Evolutionary conservation across 164 flowering plant species (phyloP).

Genomic region (Liriodendron chinense): DNA sequence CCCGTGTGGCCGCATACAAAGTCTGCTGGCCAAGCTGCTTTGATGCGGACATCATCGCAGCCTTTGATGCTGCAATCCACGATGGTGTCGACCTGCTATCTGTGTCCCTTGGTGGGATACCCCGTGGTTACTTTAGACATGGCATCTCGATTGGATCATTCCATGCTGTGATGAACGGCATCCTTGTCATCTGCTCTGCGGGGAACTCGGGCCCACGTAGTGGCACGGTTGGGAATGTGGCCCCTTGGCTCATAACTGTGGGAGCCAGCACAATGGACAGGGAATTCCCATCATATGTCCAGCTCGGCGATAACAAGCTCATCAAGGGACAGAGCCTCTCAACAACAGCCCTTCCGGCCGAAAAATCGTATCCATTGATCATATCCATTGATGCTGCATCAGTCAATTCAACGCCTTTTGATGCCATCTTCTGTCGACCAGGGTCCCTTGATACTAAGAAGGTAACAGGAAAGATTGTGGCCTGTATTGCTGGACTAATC

Average conservation of each 20-base stretch:
- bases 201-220: slow-evolving; percentile 7
- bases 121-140: not conserved
- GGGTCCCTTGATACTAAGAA: slow-evolving; percentile 35
- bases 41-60: slow-evolving; percentile 6
- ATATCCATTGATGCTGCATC: slow-evolving; percentile 27
- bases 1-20: slow-evolving; percentile 17
- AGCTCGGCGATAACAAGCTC: slow-evolving; percentile 18
- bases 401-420: slow-evolving; percentile 19
- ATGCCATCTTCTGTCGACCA: slow-evolving; percentile 13
- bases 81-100: slow-evolving; percentile 13
- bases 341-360: slow-evolving; percentile 32
- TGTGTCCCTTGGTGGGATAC: not conserved
- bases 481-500: not conserved
- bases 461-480: slow-evolving; percentile 60
- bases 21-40: slow-evolving; percentile 5
- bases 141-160: slow-evolving; percentile 3
- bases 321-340: slow-evolving; percentile 61
- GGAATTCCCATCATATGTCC: slow-evolving; percentile 1
- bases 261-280: slow-evolving; percentile 12
- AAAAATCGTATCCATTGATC: slow-evolving; percentile 30
- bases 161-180: slow-evolving; percentile 5
- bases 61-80: slow-evolving; percentile 11
- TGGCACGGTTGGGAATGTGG: not conserved
- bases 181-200: slow-evolving; percentile 1
- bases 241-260: slow-evolving; percentile 13